Evolutionary conservation across 1,139 yeast genomes (phyloP).

Genomic region (Torulaspora pretoriensis): DNA sequence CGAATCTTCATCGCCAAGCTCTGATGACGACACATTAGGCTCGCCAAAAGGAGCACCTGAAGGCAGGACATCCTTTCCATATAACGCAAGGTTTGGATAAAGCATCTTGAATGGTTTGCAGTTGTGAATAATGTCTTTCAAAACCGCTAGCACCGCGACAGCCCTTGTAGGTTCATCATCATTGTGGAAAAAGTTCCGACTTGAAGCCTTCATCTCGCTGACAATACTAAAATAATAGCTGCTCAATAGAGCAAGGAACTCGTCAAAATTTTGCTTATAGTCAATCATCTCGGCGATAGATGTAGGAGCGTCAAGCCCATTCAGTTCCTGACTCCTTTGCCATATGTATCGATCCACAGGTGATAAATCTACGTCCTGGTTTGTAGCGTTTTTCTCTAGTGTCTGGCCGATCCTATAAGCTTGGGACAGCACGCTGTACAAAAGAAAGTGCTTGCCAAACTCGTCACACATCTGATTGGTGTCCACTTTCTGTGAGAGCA

Average conservation of each 20-base stretch:
- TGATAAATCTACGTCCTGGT: neutral
- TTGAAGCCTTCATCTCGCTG: constrained; percentile 20
- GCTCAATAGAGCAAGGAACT: constrained; percentile 17
- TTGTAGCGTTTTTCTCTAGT: neutral
- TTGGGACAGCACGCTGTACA: constrained; percentile 19
- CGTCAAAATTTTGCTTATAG: constrained; percentile 18
- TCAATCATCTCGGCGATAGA: constrained; percentile 13
- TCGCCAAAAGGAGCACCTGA: neutral
- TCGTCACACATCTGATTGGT: constrained; percentile 20
- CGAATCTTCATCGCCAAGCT: neutral
- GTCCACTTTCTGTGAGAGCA: constrained; percentile 16
- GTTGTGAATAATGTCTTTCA: constrained; percentile 13
- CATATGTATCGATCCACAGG: constrained; percentile 24
- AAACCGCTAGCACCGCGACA: constrained; percentile 6
- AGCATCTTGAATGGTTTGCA: constrained; percentile 15
- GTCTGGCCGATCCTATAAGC: constrained; percentile 11
- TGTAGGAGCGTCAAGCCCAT: constrained; percentile 9
- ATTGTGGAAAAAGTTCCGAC: constrained; percentile 2
- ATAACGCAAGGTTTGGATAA: constrained; percentile 19
- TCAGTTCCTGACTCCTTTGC: constrained; percentile 12
- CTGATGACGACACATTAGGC: neutral
- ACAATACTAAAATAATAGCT: constrained; percentile 17
- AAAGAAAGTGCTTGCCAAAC: constrained; percentile 19
- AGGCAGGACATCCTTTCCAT: constrained; percentile 5
- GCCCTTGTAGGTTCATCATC: constrained; percentile 5